Evolutionary conservation across 768 basidiomycete species (phyloP), one percentile per base, ranked within the genome.

Genomic region (Tulasnella calospora): DNA sequence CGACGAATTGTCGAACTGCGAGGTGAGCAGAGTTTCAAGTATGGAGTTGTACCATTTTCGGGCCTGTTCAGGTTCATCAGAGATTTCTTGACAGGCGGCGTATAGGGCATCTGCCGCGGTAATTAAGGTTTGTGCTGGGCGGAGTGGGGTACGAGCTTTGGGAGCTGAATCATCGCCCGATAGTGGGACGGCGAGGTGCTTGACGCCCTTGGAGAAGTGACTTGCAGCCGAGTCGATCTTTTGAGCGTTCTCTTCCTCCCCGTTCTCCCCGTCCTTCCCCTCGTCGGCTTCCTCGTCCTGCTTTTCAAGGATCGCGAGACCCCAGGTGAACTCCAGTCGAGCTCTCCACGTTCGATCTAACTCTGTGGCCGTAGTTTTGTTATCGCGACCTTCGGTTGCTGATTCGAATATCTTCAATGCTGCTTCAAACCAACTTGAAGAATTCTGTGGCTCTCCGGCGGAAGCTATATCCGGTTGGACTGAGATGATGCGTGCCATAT

Each of bases 381-480:
- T 38, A 30, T 71, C 46, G 36, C 71, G 46, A 23, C 36, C 36
- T 35, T 61, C 51, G n/a, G 21, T 35, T 19, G 78, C 55, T 41
- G 80, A 74, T 71, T 92, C 90, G 81, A 92, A 91, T 9, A 91
- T 89, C 81, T 92, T 91, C 75, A 93, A 85, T 0, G 91, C 90
- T n/a, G 89, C 87, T 47, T 90, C 86, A 89, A 90, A 92, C 82
- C 91, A 92, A 0, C 88, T 86, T 5, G 86, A 84, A 17, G 89
- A 85, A 2, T 81, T 84, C 19, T 82, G 81, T 12, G 90, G 91
- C 80, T 92, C 91, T 51, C 88, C 90, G 3, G 86, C 83, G 15
- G 89, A 83, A 1, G 88, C 88, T 19, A 90, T 84, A 1, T 86
- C 82, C 1, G 89, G 83, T 69, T 89, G 86, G 79, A 88, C 87